Conservation (phyloP, 2,329 filamentous ascomycete species). For the Erysiphe neolycopersici region DNA sequence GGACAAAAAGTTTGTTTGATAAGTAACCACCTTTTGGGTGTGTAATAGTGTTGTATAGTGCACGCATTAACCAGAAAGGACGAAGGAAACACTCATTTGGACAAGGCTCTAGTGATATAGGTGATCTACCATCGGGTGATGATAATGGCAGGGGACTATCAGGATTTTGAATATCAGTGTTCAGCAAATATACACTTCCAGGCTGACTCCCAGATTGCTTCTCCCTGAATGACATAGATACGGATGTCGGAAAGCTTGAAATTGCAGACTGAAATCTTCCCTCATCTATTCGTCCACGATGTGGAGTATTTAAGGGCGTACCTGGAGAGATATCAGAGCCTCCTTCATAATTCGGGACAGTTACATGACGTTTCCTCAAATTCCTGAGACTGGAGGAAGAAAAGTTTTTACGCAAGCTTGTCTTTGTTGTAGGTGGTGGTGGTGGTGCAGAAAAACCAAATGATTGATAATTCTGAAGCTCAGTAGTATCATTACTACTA, state of each 20-base stretch:
- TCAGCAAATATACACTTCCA: conserved; percentile 57
- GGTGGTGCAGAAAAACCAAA: conserved; percentile 26
- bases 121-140: conserved; percentile 29
- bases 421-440: conserved; percentile 18
- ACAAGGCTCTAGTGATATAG: conserved; percentile 67
- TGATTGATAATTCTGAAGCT: conserved; percentile 8
- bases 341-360: conserved; percentile 33
- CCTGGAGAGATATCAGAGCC: conserved; percentile 38
- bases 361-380: conserved; percentile 48
- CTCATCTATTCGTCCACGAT: conserved; percentile 15
- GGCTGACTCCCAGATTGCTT: conserved; percentile 27
- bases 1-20: conserved; percentile 75
- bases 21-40: conserved; percentile 83
- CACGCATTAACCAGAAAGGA: conserved; percentile 94
- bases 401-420: conserved; percentile 34
- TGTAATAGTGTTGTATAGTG: conserved; percentile 70
- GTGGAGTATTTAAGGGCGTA: conserved; percentile 39
- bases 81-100: conserved; percentile 71
- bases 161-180: conserved; percentile 51
- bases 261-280: conserved; percentile 23
- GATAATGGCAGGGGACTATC: conserved; percentile 35
- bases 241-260: conserved; percentile 40
- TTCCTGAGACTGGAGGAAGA: conserved; percentile 45
- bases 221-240: conserved; percentile 33
- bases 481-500: conserved; percentile 9